Percentiles rank a stretch among this genome's conserved stretches.
These are phyloP conservation scores for Globisporangium apiculatum DNA, from an alignment of 352 stramenopile genomes.

Conservation along the genomic window DNA sequence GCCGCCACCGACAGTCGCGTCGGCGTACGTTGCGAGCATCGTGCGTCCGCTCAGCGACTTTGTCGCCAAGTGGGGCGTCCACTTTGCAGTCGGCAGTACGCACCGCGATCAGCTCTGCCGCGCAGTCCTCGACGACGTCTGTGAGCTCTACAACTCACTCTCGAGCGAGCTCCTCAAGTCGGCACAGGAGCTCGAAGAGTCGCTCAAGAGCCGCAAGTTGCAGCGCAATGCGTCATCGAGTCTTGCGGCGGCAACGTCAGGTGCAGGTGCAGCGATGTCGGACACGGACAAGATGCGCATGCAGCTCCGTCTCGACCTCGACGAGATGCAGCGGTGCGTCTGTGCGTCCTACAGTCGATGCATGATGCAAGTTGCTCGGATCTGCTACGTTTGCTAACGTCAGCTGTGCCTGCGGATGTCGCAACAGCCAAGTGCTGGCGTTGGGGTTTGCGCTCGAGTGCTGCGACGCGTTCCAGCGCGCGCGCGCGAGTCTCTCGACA, in stretches of 20 bases:
- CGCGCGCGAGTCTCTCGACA: slow-evolving; percentile 11
- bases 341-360: no score
- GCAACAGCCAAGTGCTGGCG: slow-evolving; percentile 35
- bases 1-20: slow-evolving; percentile 51
- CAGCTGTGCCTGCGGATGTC: no score
- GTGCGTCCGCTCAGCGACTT: slow-evolving; percentile 65
- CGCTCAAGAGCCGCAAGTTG: slow-evolving; percentile 82
- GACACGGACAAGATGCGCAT: slow-evolving; percentile 86
- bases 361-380: no score
- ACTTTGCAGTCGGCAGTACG: slow-evolving; percentile 25
- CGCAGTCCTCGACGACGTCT: slow-evolving; percentile 51
- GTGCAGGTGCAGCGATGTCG: slow-evolving; percentile 27
- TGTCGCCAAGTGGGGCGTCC: slow-evolving; percentile 57
- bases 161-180: slow-evolving; percentile 74
- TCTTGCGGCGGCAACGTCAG: slow-evolving; percentile 2
- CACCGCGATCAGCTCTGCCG: slow-evolving; percentile 41
- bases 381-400: background rate
- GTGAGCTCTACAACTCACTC: slow-evolving; percentile 48
- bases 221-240: slow-evolving; percentile 41
- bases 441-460: slow-evolving; percentile 38
- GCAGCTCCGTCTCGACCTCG: slow-evolving; percentile 69
- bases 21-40: slow-evolving; percentile 75
- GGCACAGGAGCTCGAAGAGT: slow-evolving; percentile 76
- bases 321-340: slow-evolving; percentile 62
- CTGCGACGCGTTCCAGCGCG: slow-evolving; percentile 22